Conservation (phyloP, 2,329 filamentous ascomycete species). For the Ascochyta fabae region DNA sequence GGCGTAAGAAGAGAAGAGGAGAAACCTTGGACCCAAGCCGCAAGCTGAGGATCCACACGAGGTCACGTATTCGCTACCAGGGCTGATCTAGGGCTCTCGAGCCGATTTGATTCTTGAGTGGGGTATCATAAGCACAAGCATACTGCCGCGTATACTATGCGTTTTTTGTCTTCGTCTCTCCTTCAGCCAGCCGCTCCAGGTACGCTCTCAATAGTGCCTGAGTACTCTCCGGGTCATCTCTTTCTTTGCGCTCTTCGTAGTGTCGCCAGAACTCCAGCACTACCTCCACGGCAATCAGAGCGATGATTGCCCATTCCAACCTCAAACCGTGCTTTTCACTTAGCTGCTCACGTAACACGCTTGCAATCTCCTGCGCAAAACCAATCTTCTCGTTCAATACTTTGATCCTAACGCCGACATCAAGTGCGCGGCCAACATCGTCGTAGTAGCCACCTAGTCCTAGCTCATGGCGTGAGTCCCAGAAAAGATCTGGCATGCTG, state of each 20-base stretch:
- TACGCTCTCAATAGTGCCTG: conserved; percentile 50
- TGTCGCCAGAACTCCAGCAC: conserved; percentile 81
- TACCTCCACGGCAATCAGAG: conserved; percentile 91
- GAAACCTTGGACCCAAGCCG: no score
- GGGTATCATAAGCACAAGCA: conserved; percentile 28
- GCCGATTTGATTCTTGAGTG: conserved; percentile 21
- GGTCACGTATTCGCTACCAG: neutral
- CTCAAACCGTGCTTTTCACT: conserved; percentile 89
- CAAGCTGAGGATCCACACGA: no score
- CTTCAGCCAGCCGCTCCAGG: conserved; percentile 25
- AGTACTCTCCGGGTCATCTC: conserved; percentile 51
- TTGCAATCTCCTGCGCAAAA: conserved; percentile 94
- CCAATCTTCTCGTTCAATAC: conserved; percentile 97
- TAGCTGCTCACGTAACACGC: conserved; percentile 82
- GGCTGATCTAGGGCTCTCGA: neutral
- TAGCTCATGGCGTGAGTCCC: conserved; percentile 88
- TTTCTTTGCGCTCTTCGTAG: conserved; percentile 65
- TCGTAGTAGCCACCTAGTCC: conserved; percentile 95
- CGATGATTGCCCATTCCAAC: conserved; percentile 95
- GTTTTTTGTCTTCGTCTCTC: neutral
- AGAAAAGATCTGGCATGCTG: conserved; percentile 93
- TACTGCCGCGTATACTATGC: neutral
- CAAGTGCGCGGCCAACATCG: conserved; percentile 85
- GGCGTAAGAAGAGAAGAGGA: no score
- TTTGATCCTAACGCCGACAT: conserved; percentile 89